Evolutionary conservation across 2,329 filamentous ascomycete genomes (phyloP).

Genomic region (Exophiala mesophila): DNA sequence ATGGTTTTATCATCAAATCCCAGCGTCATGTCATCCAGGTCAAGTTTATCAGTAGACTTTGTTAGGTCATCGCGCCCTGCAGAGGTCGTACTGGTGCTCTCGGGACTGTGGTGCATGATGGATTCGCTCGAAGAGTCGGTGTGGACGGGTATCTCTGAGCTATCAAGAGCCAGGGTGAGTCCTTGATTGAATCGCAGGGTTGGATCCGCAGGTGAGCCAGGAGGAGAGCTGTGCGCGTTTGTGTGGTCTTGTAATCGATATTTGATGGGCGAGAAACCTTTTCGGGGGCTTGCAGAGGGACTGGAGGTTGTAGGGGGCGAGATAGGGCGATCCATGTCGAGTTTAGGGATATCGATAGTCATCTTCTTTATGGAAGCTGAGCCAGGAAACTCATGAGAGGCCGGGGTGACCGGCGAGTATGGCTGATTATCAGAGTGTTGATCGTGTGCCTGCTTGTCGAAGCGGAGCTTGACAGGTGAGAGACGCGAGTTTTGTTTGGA

Average conservation of each 20-base stretch:
- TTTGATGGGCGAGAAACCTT: constrained; percentile 27
- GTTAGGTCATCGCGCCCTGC: constrained; percentile 12
- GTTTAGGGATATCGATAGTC: constrained; percentile 21
- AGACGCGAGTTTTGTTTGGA: constrained; percentile 39
- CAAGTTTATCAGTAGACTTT: constrained; percentile 4
- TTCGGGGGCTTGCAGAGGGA: constrained; percentile 22
- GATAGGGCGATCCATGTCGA: background rate
- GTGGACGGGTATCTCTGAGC: constrained; percentile 37
- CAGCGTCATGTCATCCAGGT: constrained; percentile 25
- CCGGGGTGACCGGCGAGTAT: constrained; percentile 12
- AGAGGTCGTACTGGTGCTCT: constrained; percentile 8
- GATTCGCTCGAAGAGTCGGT: constrained; percentile 25
- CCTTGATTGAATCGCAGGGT: constrained; percentile 30
- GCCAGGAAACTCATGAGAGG: constrained; percentile 8
- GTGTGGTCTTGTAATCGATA: constrained; percentile 24
- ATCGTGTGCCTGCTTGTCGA: constrained; percentile 18
- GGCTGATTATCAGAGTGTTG: constrained; percentile 19
- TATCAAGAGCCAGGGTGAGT: constrained; percentile 23
- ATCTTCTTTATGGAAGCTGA: constrained; percentile 27
- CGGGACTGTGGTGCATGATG: constrained; percentile 17
- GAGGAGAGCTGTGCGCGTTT: constrained; percentile 19
- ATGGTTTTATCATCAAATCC: constrained; percentile 28
- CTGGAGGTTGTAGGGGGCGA: constrained; percentile 10
- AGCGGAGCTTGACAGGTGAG: constrained; percentile 28
- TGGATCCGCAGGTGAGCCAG: constrained; percentile 25